Percentiles rank a stretch among this genome's conserved stretches.
phyloP scores from a whole-genome alignment of 306 rosid species.

The Astragalus glycyphyllos region DNA sequence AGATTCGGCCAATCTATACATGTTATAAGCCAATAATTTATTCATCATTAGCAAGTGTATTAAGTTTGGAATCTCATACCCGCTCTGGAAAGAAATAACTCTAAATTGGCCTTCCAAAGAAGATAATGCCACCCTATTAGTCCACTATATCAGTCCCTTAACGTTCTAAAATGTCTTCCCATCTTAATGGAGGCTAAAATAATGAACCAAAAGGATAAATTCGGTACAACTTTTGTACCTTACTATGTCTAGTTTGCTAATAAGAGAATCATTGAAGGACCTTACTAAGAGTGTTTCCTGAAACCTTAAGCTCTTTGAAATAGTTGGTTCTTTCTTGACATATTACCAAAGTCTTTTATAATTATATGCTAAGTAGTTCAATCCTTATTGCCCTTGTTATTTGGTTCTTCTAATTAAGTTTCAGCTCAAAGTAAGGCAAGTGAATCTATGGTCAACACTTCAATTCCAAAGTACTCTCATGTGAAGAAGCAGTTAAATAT shows the following conservation, averaged over 20 bases:
- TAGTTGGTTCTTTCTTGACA: not conserved
- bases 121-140: not conserved
- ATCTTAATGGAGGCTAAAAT: not conserved
- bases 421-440: not conserved
- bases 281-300: not conserved
- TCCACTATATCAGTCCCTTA: not conserved
- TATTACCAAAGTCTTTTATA: not conserved
- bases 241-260: not conserved
- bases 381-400: not conserved
- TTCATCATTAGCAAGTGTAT: not conserved
- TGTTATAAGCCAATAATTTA: not conserved
- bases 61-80: not conserved
- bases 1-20: not conserved
- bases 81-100: not conserved
- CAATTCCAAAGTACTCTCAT: not conserved
- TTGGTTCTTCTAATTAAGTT: not conserved
- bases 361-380: not conserved
- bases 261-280: not conserved
- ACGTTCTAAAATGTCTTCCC: not conserved
- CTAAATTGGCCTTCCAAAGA: constrained; percentile 7
- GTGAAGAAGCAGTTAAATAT: not conserved
- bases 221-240: not conserved
- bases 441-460: not conserved
- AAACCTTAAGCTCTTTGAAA: constrained; percentile 2
- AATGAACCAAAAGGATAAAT: not conserved